Base-by-base conservation (phyloP, 495 filamentous ascomycete species). In the Aspergillus coremiiformis region DNA sequence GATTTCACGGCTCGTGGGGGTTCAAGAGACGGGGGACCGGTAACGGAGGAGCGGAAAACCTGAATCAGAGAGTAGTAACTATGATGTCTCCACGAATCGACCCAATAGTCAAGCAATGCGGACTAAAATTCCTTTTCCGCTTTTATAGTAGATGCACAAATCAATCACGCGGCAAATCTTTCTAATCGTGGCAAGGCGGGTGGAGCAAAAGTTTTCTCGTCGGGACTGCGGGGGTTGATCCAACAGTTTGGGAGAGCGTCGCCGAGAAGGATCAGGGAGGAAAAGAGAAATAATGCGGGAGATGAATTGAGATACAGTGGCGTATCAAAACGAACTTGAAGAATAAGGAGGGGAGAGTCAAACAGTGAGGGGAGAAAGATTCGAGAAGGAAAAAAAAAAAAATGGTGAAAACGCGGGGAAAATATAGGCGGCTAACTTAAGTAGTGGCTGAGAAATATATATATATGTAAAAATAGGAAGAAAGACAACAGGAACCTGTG, bases 181-280 rank as follows among this genome's bases (percentile, higher is more conserved):
- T 35, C n/a, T 14, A 41, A 35, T 22, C 23, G 11, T 12, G 30
- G 26, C 30, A 41, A 12, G 22, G 42, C 30, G 15, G 23, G 51
- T 53, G 51, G 51, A 53, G 44, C 35, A 42, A 27, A 41, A 37
- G 44, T 22, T 20, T 47, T 53, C 44, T 26, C n/a, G n/a, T n/a
- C 44, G 44, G 44, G 44, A 20, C 35, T 53, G 51, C 51, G 32
- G 32, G 51, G 51, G 51, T 44, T 47, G 21, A 42, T 30, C 26
- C 32, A 14, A 9, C 27, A 1, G 27, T 1, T 11, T 30, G 8
- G 7, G 27, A 14, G 32, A 32, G 32, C 32, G 32, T 35, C 12
- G 32, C 24, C 24, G 24, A 27, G 24, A 35, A 35, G n/a, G 32
- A 35, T n/a, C 12, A 35, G 12, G 32, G 32, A 12, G 32, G 32